phyloP scores from a whole-genome alignment of 768 basidiomycete species.

The Kwoniella bestiolae region DNA sequence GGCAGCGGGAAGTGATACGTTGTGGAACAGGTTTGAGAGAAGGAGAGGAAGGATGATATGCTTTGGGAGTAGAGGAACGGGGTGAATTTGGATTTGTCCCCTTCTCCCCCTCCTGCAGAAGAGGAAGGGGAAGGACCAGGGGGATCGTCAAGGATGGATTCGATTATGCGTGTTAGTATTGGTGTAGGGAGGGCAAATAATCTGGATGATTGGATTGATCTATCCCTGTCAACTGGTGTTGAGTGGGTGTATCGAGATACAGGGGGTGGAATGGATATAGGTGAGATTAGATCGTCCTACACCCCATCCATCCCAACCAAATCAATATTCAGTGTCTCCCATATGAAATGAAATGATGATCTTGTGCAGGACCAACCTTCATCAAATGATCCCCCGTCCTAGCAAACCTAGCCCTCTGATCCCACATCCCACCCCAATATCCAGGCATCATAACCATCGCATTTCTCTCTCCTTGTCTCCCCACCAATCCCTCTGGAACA shows the following conservation, averaged over 20 bases:
- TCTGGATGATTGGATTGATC: neutral
- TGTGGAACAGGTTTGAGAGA: neutral
- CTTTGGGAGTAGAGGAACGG: neutral
- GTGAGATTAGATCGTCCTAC: constrained; percentile 16
- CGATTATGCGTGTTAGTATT: neutral
- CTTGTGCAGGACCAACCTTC: constrained; percentile 26
- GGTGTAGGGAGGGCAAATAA: neutral
- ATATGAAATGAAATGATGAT: too few relatives aligned
- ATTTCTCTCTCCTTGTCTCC: neutral
- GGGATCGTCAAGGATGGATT: neutral
- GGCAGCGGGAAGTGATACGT: constrained; percentile 17
- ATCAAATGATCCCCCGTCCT: constrained; percentile 15
- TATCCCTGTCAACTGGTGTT: neutral
- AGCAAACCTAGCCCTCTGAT: constrained; percentile 17
- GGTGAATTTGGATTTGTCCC: neutral
- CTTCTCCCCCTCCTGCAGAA: neutral
- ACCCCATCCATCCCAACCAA: neutral
- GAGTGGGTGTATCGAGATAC: neutral
- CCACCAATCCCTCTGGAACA: neutral
- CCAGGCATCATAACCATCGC: constrained; percentile 4
- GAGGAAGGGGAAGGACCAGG: neutral
- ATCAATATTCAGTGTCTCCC: neutral
- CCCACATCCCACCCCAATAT: constrained; percentile 26
- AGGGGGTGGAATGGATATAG: neutral
- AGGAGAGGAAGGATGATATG: neutral